phyloP scores from a whole-genome alignment of 2,329 filamentous ascomycete genomes.

The Aplosporella prunicola region DNA sequence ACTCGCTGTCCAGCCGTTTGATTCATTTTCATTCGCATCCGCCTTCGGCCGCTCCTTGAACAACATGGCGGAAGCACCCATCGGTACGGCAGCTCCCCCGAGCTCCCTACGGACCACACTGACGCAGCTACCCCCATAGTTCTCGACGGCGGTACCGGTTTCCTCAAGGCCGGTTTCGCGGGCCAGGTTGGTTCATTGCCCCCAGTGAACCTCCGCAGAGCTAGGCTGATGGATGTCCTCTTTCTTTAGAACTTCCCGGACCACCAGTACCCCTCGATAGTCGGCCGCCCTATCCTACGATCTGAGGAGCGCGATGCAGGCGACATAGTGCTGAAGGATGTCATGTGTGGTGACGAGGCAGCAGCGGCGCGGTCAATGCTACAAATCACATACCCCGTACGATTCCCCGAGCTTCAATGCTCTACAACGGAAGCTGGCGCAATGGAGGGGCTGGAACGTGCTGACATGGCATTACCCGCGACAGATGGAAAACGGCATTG shows the following conservation, averaged over 20 bases:
- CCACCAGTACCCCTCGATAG: conserved; percentile 96
- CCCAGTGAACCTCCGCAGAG: neutral
- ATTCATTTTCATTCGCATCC: neutral
- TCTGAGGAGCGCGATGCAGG: conserved; percentile 76
- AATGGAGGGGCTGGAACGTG: neutral
- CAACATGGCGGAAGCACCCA: conserved; percentile 40
- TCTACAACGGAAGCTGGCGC: conserved; percentile 4
- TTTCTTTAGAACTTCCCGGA: conserved; percentile 82
- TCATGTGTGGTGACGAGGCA: conserved; percentile 99
- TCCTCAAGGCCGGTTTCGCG: conserved; percentile 98
- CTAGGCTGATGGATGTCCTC: conserved; percentile 10
- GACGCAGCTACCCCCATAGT: conserved; percentile 47
- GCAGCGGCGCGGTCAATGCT: conserved; percentile 93
- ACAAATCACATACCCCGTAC: conserved; percentile 89
- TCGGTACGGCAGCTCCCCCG: conserved; percentile 30
- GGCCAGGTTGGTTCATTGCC: conserved; percentile 53
- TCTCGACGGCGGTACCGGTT: conserved; percentile 98
- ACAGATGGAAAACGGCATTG: conserved; percentile 97
- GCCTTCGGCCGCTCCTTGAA: conserved; percentile 1
- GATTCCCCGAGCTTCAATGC: conserved; percentile 18
- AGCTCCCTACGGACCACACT: conserved; percentile 16
- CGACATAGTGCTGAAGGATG: conserved; percentile 78
- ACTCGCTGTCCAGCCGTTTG: conserved; percentile 8
- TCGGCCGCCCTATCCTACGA: conserved; percentile 93
- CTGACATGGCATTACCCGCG: conserved; percentile 13